phyloP scores from a whole-genome alignment of 768 basidiomycete genomes.

The Mycena galopus region DNA sequence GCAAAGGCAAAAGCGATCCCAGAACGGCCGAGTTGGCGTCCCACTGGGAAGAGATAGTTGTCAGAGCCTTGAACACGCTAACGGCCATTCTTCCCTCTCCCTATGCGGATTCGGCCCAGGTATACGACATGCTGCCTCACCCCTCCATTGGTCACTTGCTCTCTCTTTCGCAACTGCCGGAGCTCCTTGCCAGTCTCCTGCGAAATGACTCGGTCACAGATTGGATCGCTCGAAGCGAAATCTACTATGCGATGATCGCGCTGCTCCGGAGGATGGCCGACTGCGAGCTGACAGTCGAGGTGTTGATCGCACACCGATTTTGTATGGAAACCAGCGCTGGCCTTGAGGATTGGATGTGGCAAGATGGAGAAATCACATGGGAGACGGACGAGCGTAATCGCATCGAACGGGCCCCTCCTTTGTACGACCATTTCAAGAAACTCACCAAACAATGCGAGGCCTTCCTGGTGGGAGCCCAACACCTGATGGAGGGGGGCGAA shows the following conservation, averaged over 20 bases:
- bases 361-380: slow-evolving; percentile 58
- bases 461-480: slow-evolving; percentile 59
- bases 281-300: slow-evolving; percentile 62
- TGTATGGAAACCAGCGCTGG: slow-evolving; percentile 56
- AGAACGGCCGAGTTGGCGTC: slow-evolving; percentile 36
- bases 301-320: slow-evolving; percentile 56
- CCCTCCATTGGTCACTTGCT: slow-evolving; percentile 56
- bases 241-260: slow-evolving; percentile 63
- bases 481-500: slow-evolving; percentile 52
- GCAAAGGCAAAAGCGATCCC: background rate
- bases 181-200: slow-evolving; percentile 58
- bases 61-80: slow-evolving; percentile 55
- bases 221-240: slow-evolving; percentile 61
- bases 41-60: slow-evolving; percentile 57
- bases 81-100: slow-evolving; percentile 60
- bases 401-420: slow-evolving; percentile 53
- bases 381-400: slow-evolving; percentile 43
- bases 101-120: slow-evolving; percentile 56
- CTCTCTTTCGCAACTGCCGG: slow-evolving; percentile 60
- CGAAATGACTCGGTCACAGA: slow-evolving; percentile 69
- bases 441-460: slow-evolving; percentile 64
- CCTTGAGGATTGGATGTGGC: slow-evolving; percentile 63
- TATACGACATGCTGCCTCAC: slow-evolving; percentile 66
- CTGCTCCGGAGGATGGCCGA: slow-evolving; percentile 64
- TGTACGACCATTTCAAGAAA: slow-evolving; percentile 67